Evolutionary conservation across 805 yeast species (phyloP), one percentile per base, ranked within the genome.

Genomic region (Teunomyces aglyptinius): DNA sequence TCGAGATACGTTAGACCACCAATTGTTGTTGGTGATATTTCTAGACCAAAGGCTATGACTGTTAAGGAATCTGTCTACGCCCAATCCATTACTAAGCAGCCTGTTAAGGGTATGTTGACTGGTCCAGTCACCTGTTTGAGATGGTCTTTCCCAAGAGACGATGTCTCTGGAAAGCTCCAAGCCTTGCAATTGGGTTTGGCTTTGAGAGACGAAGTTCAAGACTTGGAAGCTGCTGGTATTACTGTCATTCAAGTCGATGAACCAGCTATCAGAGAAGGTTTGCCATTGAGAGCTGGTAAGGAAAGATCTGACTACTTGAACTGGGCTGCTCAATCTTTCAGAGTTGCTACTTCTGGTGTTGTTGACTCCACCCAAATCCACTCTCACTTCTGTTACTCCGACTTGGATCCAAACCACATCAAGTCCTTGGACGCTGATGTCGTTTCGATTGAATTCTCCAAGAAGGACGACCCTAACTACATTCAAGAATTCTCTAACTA

Each of bases 61-160:
- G 98, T 94, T 61, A 92, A 90, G 82, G 99, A 94, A 82, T 91
- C 97, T 54, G 96, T 94, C 67, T 94, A 89, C 77, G 99, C 99
- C 64, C 99, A 94, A 82, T 87, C 96, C 55, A 76, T 94, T 71
- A 90, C 97, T 67, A 75, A 82, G 64, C 88, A 87, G 81, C 97
- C 97, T 70, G 88, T 94, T 83, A 94, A 94, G 84, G 99, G 99
- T 89, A 94, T 94, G 99, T 86, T 94, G 73, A 91, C 99, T 70
- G 99, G 99, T 78, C 99, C 99, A 73, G 94, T 94, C 65, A 94
- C 99, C 70, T 89, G 96, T 78, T 86, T 94, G 74, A 89, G 99
- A 85, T 94, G 99, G 99, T 94, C 99, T 63, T 94, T 94, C 97
- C 99, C 99, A 81, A 89, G 99, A 86, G 92, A 91, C 71, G 99